phyloP scores from a whole-genome alignment of 352 stramenopile species.

The Phytophthora vignae region DNA sequence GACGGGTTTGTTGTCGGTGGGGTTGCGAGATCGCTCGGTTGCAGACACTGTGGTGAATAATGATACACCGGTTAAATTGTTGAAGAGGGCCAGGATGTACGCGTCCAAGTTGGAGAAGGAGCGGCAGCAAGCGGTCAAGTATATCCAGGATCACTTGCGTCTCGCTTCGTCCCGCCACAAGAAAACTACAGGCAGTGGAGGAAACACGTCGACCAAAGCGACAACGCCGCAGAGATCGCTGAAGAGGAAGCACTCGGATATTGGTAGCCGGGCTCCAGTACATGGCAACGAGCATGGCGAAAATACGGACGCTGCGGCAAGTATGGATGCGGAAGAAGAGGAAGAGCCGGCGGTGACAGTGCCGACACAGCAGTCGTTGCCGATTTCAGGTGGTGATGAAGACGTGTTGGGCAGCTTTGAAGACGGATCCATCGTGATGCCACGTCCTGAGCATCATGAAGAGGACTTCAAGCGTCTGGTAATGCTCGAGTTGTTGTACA shows the following conservation, averaged over 20 bases:
- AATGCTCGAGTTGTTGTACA: slow-evolving; percentile 86
- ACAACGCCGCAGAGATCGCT: slow-evolving; percentile 35
- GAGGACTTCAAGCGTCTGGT: slow-evolving; percentile 82
- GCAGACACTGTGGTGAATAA: slow-evolving; percentile 87
- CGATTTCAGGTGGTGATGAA: slow-evolving; percentile 33
- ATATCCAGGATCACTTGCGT: slow-evolving; percentile 77
- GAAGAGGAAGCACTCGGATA: slow-evolving; percentile 63
- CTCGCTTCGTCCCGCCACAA: slow-evolving; percentile 44
- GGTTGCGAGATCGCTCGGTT: slow-evolving; percentile 79
- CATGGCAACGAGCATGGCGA: slow-evolving; percentile 36
- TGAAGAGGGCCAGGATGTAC: slow-evolving; percentile 78
- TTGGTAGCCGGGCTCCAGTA: slow-evolving; percentile 16
- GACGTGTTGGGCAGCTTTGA: slow-evolving; percentile 37
- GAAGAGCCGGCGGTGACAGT: slow-evolving; percentile 7
- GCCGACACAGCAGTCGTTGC: slow-evolving; percentile 28
- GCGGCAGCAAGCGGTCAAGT: slow-evolving; percentile 70
- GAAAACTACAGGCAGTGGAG: slow-evolving; percentile 30
- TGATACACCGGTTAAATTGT: slow-evolving; percentile 73
- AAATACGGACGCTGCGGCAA: slow-evolving; percentile 15
- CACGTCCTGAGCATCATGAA: slow-evolving; percentile 63
- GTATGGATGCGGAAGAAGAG: slow-evolving; percentile 33
- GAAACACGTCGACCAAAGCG: slow-evolving; percentile 23
- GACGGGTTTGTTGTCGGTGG: slow-evolving; percentile 77
- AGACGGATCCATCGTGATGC: slow-evolving; percentile 36
- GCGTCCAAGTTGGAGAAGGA: slow-evolving; percentile 82